Evolutionary conservation across 306 rosid genomes (phyloP).

Genomic region (Ochetophila trinervis): DNA sequence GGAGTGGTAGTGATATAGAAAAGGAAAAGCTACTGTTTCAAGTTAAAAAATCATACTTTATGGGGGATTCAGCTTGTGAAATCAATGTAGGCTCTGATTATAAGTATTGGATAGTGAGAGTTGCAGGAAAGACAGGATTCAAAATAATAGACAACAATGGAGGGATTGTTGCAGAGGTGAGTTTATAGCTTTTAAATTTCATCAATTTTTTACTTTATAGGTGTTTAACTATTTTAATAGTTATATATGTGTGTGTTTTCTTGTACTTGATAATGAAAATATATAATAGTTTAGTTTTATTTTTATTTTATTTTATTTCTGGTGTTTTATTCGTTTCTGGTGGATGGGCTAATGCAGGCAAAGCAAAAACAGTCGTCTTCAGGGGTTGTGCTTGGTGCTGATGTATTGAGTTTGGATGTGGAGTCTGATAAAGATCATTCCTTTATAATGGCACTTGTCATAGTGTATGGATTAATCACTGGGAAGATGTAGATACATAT

Average conservation of each 20-base stretch:
- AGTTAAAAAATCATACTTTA: constrained; percentile 45
- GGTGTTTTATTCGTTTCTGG: no score
- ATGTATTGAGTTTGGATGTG: constrained; percentile 34
- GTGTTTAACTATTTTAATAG: neutral
- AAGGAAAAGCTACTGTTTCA: constrained; percentile 52
- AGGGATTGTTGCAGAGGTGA: constrained; percentile 69
- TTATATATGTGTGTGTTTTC: neutral
- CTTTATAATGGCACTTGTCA: constrained; percentile 37
- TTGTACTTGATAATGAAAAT: neutral
- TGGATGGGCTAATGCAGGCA: no score
- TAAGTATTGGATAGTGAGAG: constrained; percentile 44
- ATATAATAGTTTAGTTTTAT: no score
- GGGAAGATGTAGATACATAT: constrained; percentile 6
- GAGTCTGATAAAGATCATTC: constrained; percentile 34
- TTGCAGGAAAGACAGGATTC: constrained; percentile 39
- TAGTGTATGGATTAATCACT: constrained; percentile 30
- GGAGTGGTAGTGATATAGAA: constrained; percentile 20
- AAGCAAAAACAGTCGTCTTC: constrained; percentile 33
- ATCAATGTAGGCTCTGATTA: constrained; percentile 50
- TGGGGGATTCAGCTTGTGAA: constrained; percentile 47
- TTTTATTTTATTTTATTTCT: no score
- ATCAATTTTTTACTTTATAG: no score
- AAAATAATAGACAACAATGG: constrained; percentile 48
- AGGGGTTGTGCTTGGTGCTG: constrained; percentile 31
- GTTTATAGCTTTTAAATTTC: no score